Evolutionary conservation across 805 yeast genomes (phyloP), one percentile per base, ranked within the genome.

Genomic region (Pachysolen tannophilus): DNA sequence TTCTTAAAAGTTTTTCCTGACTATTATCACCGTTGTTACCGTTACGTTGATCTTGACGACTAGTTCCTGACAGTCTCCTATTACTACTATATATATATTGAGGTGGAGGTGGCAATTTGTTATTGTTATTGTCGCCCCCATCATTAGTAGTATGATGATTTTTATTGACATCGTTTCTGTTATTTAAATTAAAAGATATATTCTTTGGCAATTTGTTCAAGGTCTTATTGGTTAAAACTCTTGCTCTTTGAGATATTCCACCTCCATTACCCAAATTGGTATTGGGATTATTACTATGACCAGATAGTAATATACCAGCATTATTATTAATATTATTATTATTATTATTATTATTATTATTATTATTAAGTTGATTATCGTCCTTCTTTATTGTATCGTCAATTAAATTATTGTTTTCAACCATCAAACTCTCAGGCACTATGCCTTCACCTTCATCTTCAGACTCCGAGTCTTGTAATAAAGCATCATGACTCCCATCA

Each of bases 361-460:
- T 18, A 11, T 10, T n/a, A 24, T 10, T 9, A 30, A 6, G 16
- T 19, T 17, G n/a, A 4, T 13, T 4, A n/a, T 17, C 27, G 11
- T 1, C 18, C 24, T 15, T 25, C 19, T 8, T 9, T 19, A 14
- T 33, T 19, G 19, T 37, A 28, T 15, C 33, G 35, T 23, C 13
- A 23, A 5, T 23, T 7, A 8, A n/a, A 11, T n/a, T 33, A 29
- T 10, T 34, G 34, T 11, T 45, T 38, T 29, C 58, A 41, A 53
- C 34, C 27, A 54, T 37, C 24, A 52, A 31, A 28, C 57, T 50
- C 25, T 49, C 53, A 2, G 58, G 54, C 3, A 53, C 52, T 4
- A 46, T 35, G 29, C 50, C 54, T 2, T 43, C 46, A 11, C 43
- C 51, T 19, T 49, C 49, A 11, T 55, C 58, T 4, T 53, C 49